These are phyloP conservation scores for Babesia divergens DNA, from an alignment of 169 alveolate species.

Conservation along the genomic window DNA sequence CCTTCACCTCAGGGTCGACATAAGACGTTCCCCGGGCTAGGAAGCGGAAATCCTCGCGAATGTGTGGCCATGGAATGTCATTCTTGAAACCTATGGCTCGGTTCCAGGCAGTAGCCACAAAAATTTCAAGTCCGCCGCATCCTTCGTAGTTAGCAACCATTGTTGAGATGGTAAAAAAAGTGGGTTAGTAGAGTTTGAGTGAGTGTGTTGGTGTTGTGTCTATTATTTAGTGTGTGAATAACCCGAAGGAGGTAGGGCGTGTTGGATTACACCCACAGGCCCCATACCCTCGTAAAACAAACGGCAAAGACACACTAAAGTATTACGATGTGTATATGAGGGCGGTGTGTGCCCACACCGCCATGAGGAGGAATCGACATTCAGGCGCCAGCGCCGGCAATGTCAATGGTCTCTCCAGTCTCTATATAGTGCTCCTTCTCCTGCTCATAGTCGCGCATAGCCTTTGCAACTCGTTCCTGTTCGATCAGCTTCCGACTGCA, in stretches of 20 bases:
- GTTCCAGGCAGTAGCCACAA: conserved; percentile 53
- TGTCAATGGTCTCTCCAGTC: conserved; percentile 51
- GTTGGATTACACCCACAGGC: too few relatives aligned
- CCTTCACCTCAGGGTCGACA: conserved; percentile 26
- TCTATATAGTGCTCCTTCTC: conserved; percentile 61
- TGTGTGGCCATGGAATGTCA: conserved; percentile 87
- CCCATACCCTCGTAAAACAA: too few relatives aligned
- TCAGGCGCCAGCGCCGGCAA: conserved; percentile 2
- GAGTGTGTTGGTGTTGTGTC: too few relatives aligned
- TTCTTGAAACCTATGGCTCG: conserved; percentile 86
- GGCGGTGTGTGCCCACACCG: too few relatives aligned
- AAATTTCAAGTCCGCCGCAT: conserved; percentile 25
- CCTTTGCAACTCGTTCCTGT: conserved; percentile 43
- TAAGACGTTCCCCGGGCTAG: conserved; percentile 78
- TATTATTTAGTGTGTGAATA: too few relatives aligned
- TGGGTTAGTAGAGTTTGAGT: too few relatives aligned
- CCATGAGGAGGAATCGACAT: too few relatives aligned
- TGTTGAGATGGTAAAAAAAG: too few relatives aligned
- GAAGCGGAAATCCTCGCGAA: conserved; percentile 81
- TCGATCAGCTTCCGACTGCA: conserved; percentile 34
- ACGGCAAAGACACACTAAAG: too few relatives aligned
- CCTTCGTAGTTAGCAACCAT: conserved; percentile 18
- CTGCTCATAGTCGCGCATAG: conserved; percentile 41
- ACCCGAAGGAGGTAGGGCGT: too few relatives aligned
- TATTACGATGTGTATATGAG: too few relatives aligned